Conservation (phyloP, 345 rosid genomes). For the Kernera saxatilis region DNA sequence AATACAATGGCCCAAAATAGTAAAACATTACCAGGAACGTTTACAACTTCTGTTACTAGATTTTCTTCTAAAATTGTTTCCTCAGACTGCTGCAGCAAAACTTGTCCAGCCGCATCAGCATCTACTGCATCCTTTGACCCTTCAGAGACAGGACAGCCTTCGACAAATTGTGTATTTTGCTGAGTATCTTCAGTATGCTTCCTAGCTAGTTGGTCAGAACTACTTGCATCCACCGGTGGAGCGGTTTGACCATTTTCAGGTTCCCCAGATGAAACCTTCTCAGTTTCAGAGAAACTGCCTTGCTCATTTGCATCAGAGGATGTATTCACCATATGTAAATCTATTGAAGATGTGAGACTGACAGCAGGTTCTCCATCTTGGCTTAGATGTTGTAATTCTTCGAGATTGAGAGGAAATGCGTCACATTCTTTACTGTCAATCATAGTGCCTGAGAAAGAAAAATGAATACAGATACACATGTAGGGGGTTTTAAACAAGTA, state of each 20-base stretch:
- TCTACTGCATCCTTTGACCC: slow-evolving; percentile 31
- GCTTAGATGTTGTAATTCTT: slow-evolving; percentile 13
- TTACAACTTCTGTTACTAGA: slow-evolving; percentile 24
- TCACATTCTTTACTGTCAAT: slow-evolving; percentile 29
- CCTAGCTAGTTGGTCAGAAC: slow-evolving; percentile 23
- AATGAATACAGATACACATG: not conserved
- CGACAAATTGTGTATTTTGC: slow-evolving; percentile 25
- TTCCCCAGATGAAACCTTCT: slow-evolving; percentile 20
- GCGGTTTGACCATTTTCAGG: slow-evolving; percentile 29
- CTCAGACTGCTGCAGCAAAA: slow-evolving; percentile 22
- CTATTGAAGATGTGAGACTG: slow-evolving; percentile 16
- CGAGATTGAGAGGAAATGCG: slow-evolving; percentile 6
- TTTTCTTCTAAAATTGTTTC: slow-evolving; percentile 29
- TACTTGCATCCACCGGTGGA: slow-evolving; percentile 25
- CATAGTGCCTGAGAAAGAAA: slow-evolving; percentile 14
- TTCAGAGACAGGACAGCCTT: slow-evolving; percentile 17
- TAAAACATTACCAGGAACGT: slow-evolving; percentile 42
- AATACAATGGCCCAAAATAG: not conserved
- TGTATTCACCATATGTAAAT: slow-evolving; percentile 21
- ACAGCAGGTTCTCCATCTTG: slow-evolving; percentile 19
- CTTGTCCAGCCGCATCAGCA: slow-evolving; percentile 27
- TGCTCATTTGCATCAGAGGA: slow-evolving; percentile 29
- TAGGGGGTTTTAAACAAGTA: not conserved
- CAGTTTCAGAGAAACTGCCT: slow-evolving; percentile 18
- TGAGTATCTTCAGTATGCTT: slow-evolving; percentile 21